A percentile compares a stretch with the other conserved stretches of the same genome.
phyloP scores from a whole-genome alignment of 768 basidiomycete species.

The Russula emetica region DNA sequence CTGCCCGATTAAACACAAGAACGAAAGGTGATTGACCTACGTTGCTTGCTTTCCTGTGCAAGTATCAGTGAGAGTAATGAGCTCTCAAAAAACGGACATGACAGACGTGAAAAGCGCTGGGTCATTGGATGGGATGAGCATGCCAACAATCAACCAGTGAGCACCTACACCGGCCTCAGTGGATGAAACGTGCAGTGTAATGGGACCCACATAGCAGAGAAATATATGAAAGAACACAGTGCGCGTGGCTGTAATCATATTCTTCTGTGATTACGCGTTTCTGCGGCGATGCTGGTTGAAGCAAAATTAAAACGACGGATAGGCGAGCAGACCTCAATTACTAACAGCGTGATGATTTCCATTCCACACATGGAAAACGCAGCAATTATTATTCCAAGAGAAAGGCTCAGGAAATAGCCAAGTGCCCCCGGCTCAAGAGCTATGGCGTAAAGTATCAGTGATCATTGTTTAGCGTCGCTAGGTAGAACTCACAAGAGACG shows the following conservation, averaged over 20 bases:
- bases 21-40: constrained; percentile 28
- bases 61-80: neutral
- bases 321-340: neutral
- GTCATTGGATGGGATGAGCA: constrained; percentile 29
- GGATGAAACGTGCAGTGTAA: neutral
- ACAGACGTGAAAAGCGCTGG: constrained; percentile 25
- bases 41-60: constrained; percentile 20
- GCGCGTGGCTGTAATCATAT: constrained; percentile 23
- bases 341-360: constrained; percentile 27
- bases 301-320: neutral
- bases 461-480: neutral
- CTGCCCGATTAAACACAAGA: constrained; percentile 25
- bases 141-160: constrained; percentile 26
- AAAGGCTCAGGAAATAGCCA: constrained; percentile 26
- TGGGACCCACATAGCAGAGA: constrained; percentile 22
- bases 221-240: constrained; percentile 27
- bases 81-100: neutral
- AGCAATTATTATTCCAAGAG: constrained; percentile 23
- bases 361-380: constrained; percentile 28
- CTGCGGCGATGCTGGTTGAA: constrained; percentile 25
- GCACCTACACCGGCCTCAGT: constrained; percentile 13
- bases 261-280: constrained; percentile 27
- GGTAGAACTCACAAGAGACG: constrained; percentile 19
- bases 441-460: neutral
- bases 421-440: constrained; percentile 25